phyloP scores from a whole-genome alignment of 768 basidiomycete genomes.

The Podaxis sp. region DNA sequence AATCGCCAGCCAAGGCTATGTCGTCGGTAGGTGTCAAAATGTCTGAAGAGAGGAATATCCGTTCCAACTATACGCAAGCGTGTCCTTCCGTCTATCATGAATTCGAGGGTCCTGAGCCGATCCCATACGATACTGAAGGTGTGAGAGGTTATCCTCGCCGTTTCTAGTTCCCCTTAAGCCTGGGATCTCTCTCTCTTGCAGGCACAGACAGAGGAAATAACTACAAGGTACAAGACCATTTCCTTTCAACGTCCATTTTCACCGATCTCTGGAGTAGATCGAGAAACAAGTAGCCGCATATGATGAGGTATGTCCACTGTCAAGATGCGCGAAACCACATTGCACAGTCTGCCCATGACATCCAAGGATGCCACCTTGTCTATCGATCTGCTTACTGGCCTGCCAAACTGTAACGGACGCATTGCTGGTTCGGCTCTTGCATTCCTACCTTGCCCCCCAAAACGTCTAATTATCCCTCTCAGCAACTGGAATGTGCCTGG shows the following conservation, averaged over 20 bases:
- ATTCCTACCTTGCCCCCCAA: constrained; percentile 2
- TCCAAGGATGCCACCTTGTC: constrained; percentile 74
- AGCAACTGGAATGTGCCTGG: constrained; percentile 92
- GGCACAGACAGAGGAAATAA: constrained; percentile 73
- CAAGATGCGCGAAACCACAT: constrained; percentile 3
- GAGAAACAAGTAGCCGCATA: constrained; percentile 88
- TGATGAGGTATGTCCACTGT: constrained; percentile 61
- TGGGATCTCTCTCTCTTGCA: neutral
- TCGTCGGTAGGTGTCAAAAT: constrained; percentile 58
- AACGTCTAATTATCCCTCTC: neutral
- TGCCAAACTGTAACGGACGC: constrained; percentile 86
- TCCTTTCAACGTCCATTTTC: neutral
- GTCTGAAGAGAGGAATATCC: neutral
- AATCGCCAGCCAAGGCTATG: constrained; percentile 84
- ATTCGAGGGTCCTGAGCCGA: constrained; percentile 84
- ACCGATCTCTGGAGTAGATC: constrained; percentile 46
- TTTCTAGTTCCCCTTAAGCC: neutral
- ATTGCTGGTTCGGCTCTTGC: constrained; percentile 63
- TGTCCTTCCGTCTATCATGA: constrained; percentile 90
- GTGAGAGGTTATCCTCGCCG: neutral
- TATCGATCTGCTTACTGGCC: constrained; percentile 69
- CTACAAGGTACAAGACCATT: constrained; percentile 66
- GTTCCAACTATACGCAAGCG: constrained; percentile 39
- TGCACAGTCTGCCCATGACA: neutral
- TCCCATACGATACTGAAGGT: constrained; percentile 89